Base-by-base conservation (phyloP, 768 basidiomycete genomes). In the Chiua virens region DNA sequence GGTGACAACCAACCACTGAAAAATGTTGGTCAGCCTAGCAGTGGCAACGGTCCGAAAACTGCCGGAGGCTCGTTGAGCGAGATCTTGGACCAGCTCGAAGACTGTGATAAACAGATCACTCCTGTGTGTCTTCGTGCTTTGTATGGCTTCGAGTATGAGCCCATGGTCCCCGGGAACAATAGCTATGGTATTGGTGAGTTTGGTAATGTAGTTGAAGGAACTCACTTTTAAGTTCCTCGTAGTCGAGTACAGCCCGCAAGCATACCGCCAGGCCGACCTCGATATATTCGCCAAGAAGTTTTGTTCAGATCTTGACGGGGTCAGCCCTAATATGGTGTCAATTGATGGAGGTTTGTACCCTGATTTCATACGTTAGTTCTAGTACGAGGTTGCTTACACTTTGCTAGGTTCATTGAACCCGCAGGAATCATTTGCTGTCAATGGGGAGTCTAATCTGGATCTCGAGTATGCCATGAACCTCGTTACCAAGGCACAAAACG, bases 371-470 rank as follows among this genome's bases (percentile, higher is more conserved):
- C 30, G 15, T n/a, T 40, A 8, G 13, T 27, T 17, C 8, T 30
- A n/a, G 7, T 8, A 27, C 38, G 21, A 32, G 23, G 6, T 41
- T 25, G 28, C 22, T 55, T 54, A 44, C 13, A 70, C n/a, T 59
- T 65, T 21, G 55, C 73, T 75, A 45, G 74, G 73, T 14, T 70
- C 55, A 35, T 79, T 81, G 53, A 77, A 71, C 3, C 65, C 70
- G 17, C 64, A 77, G 21, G 61, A 69, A 38, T 65, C 56, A 20
- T 75, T 75, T 42, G 39, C 32, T 15, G 57, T 60, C 38, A 83
- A 86, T 44, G 82, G 76, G 18, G 88, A 88, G 73, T 84, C 86
- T 23, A 76, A 85, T 60, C 77, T 90, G 4, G 88, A 90, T 62
- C 79, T 89, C 20, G 79, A 89, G 66, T 89, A 86, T 47, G 80